Evolutionary conservation across 1,139 yeast species (phyloP).

Genomic region (Pichia sp.): DNA sequence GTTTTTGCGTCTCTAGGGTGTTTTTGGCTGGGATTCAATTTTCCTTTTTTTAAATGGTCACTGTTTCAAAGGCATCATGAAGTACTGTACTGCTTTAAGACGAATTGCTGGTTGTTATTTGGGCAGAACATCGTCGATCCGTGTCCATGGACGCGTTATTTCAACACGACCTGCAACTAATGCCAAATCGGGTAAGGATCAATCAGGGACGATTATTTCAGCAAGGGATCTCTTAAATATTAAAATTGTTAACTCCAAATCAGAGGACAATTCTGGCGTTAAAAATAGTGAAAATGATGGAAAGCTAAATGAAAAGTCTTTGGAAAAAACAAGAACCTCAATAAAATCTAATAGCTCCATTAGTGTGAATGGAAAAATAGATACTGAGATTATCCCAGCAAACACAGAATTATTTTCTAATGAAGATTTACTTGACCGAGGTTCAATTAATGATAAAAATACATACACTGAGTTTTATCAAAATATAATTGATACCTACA

Average conservation of each 20-base stretch:
- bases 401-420: background rate
- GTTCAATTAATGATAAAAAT: constrained; percentile 13
- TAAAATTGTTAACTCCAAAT: background rate
- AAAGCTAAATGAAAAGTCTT: background rate
- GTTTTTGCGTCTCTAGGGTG: background rate
- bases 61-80: background rate
- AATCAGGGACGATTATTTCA: background rate
- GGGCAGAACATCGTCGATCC: background rate
- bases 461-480: constrained; percentile 28
- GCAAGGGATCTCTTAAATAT: background rate
- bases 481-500: constrained; percentile 38
- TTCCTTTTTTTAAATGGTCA: background rate
- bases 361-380: too few relatives aligned
- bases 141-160: background rate
- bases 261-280: background rate
- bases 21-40: background rate
- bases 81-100: background rate
- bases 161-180: background rate
- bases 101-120: background rate
- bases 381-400: background rate
- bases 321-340: background rate
- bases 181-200: background rate
- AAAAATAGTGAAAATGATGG: background rate
- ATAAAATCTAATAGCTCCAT: background rate
- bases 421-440: constrained; percentile 7